Evolutionary conservation across 352 stramenopile genomes (phyloP), one percentile per base, ranked within the genome.

Genomic region (Phytophthora ohioensis): DNA sequence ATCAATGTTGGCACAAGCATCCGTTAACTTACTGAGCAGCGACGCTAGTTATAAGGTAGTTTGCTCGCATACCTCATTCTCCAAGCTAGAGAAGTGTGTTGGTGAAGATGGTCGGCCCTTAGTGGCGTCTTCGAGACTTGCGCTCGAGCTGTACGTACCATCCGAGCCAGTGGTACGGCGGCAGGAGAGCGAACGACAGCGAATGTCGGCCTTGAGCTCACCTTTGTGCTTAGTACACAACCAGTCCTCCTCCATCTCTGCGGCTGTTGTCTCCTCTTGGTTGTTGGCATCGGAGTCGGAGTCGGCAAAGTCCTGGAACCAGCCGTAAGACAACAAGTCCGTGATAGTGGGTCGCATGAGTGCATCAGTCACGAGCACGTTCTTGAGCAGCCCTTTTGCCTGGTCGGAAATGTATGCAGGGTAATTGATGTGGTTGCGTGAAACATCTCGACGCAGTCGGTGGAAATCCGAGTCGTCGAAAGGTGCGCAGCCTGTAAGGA

Each of bases 391-490:
- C 4, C 82, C 82, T 70, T 89, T 90, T 11, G 81, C 78, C 42
- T 88, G 65, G 55, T 86, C 76, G 3, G 84, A 93, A 55, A 93
- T 70, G 65, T 87, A 80, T 12, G 55, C 60, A 13, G 86, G 86
- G 69, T 90, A 95, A 55, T 78, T 78, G 62, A 95, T 91, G 48
- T 64, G 59, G 42, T 91, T 93, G 39, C 81, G 82, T 60, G 82
- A 87, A 17, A 95, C 80, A 63, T 93, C 85, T 43, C 81, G 68
- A 21, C 86, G 85, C 52, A 95, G 68, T 17, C 71, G 64, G 12
- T 85, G 55, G 59, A 93, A 93, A 43, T 81, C 82, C 49, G 84
- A 92, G 76, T 93, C 88, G 64, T 95, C 84, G 36, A 91, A 95
- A 46, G 85, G 88, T 34, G 88, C 84, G 39, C 88, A 95, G 64